Evolutionary conservation across 2,329 filamentous ascomycete genomes (phyloP), one percentile per base, ranked within the genome.

Genomic region (Lecanicillium sp.): DNA sequence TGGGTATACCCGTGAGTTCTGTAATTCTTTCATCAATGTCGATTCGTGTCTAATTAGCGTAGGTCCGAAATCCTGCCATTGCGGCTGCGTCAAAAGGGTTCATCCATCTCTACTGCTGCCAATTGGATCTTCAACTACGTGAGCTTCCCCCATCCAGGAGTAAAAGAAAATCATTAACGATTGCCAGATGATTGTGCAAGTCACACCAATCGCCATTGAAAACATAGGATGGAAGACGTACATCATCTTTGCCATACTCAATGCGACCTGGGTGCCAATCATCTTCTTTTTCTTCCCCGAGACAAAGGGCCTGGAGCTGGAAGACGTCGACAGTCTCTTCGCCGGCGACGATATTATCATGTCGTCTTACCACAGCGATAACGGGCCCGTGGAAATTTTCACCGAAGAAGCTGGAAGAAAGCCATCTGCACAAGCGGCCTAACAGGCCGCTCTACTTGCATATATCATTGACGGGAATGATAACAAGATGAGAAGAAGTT

Each of bases 291-390:
- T 61, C 47, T 62, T 60, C 29, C 59, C 59, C 0, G 59, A 63
- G 26, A 62, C 61, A 3, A 62, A 61, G 29, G 58, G 58, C 0
- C 50, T 69, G 51, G 54, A 70, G 67, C 54, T 77, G 64, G 47
- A 79, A 64, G 53, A 65, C 60, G 56, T 68, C 68, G 49, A 69
- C 58, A 3, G 60, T 60, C 53, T 67, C 9, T 54, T 55, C 39
- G 48, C 44, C 7, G 36, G 17, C 5, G 50, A 53, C 0, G 36
- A 47, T 60, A 10, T 62, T 58, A 10, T 62, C 49, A n/a, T n/a
- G n/a, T n/a, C n/a, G n/a, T n/a, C n/a, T n/a, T n/a, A n/a, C n/a
- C n/a, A n/a, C n/a, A n/a, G n/a, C n/a, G n/a, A n/a, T n/a, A n/a
- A n/a, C n/a, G n/a, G n/a, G n/a, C n/a, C n/a, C n/a, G n/a, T n/a